Evolutionary conservation across 2,329 filamentous ascomycete genomes (phyloP).

Genomic region (Diaporthe ilicicola): DNA sequence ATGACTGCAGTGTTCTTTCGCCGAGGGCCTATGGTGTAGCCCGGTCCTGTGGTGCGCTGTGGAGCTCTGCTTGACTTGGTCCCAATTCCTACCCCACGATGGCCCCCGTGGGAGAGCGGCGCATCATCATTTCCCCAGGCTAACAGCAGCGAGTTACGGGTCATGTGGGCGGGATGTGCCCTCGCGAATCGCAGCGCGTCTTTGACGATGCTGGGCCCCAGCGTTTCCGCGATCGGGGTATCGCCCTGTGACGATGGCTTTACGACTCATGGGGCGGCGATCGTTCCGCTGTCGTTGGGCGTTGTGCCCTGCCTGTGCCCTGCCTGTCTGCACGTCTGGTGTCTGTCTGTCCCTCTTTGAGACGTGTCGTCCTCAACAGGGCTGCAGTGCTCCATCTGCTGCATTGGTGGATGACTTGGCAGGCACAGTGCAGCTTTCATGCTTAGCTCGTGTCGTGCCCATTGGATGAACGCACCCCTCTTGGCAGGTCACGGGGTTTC

Average conservation of each 20-base stretch:
- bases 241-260: constrained; percentile 6
- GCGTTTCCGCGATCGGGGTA: not conserved
- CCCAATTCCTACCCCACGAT: constrained; percentile 23
- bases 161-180: not conserved
- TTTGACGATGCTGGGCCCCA: not conserved
- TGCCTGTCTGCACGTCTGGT: not conserved
- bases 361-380: constrained; percentile 14
- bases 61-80: constrained; percentile 3
- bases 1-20: not conserved
- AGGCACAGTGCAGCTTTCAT: not conserved
- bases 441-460: not conserved
- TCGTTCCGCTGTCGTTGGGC: not conserved
- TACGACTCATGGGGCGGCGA: constrained; percentile 15
- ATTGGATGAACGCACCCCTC: constrained; percentile 18
- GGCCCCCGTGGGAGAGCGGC: not conserved
- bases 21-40: not conserved
- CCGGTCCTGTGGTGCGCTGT: not conserved
- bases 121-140: constrained; percentile 26
- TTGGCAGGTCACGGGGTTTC: constrained; percentile 20
- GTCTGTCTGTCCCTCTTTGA: too few species aligned
- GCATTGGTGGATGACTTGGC: constrained; percentile 19
- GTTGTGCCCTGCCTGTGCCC: not conserved
- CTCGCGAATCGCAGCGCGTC: not conserved
- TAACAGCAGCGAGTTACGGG: not conserved
- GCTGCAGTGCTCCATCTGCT: constrained; percentile 7